A percentile compares a stretch with the other conserved stretches of the same genome.
phyloP scores from a whole-genome alignment of 768 basidiomycete genomes.

The Pisolithus tinctorius region DNA sequence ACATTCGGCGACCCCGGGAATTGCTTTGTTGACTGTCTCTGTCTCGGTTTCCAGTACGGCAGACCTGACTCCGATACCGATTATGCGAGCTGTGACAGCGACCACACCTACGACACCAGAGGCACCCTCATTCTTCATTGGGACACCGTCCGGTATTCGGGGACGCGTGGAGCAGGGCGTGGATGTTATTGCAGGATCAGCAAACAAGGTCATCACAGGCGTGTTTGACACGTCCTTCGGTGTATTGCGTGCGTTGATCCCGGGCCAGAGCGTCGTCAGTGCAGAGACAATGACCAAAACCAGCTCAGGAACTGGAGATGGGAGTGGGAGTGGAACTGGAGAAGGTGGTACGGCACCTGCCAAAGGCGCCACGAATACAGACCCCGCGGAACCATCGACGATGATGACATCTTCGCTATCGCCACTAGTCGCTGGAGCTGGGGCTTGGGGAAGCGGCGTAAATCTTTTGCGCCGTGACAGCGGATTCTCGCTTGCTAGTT shows the following conservation, averaged over 20 bases:
- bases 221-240: conserved; percentile 91
- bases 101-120: conserved; percentile 37
- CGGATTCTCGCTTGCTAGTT: conserved; percentile 76
- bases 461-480: conserved; percentile 69
- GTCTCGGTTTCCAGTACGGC: conserved; percentile 45
- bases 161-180: conserved; percentile 76
- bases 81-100: conserved; percentile 42
- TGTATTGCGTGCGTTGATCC: conserved; percentile 75
- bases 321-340: background rate
- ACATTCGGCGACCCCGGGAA: background rate
- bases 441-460: conserved; percentile 41
- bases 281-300: conserved; percentile 1
- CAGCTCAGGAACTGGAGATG: background rate
- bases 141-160: conserved; percentile 48
- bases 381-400: conserved; percentile 26
- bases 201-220: conserved; percentile 69
- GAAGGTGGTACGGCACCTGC: conserved; percentile 7
- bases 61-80: conserved; percentile 75
- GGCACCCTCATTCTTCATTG: conserved; percentile 36
- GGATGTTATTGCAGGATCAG: conserved; percentile 74
- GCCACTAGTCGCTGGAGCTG: conserved; percentile 5
- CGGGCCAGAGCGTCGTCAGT: conserved; percentile 24
- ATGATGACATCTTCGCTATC: background rate
- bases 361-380: conserved; percentile 14
- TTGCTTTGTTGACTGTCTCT: background rate